These are phyloP conservation scores for Dacryopinax spathularia DNA, from an alignment of 768 basidiomycete genomes.

Conservation along the genomic window DNA sequence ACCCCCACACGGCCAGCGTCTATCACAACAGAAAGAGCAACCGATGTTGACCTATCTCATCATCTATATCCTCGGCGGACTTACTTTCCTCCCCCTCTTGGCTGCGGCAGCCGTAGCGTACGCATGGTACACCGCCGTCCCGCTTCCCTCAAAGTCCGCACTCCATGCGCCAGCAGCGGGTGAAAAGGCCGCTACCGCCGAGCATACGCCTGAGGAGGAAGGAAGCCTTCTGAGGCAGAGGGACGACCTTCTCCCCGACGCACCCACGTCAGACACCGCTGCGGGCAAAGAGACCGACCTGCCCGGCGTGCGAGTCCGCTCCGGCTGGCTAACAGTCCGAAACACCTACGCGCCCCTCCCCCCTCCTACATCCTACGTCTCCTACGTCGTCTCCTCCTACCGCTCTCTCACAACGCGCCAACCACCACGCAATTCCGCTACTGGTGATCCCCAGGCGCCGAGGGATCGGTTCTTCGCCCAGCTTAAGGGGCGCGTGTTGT, in stretches of 20 bases:
- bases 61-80: conserved; percentile 76
- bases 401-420: conserved; percentile 17
- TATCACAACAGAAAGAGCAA: background rate
- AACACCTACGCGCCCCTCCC: conserved; percentile 15
- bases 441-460: conserved; percentile 30
- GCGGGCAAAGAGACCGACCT: conserved; percentile 5
- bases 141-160: conserved; percentile 43
- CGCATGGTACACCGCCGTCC: conserved; percentile 70
- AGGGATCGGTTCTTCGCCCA: conserved; percentile 90
- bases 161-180: conserved; percentile 21
- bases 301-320: background rate
- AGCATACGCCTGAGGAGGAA: conserved; percentile 17
- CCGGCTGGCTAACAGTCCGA: conserved; percentile 61
- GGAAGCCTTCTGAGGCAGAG: conserved; percentile 19
- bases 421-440: background rate
- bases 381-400: conserved; percentile 16
- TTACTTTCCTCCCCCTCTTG: conserved; percentile 78
- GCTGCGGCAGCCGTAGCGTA: conserved; percentile 43
- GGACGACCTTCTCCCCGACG: background rate
- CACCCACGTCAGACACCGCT: background rate
- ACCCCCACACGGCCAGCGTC: background rate
- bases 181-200: conserved; percentile 21
- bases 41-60: conserved; percentile 40
- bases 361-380: conserved; percentile 8
- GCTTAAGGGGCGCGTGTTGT: conserved; percentile 80